phyloP scores from a whole-genome alignment of 805 yeast species.

The Starmera amethionina region DNA sequence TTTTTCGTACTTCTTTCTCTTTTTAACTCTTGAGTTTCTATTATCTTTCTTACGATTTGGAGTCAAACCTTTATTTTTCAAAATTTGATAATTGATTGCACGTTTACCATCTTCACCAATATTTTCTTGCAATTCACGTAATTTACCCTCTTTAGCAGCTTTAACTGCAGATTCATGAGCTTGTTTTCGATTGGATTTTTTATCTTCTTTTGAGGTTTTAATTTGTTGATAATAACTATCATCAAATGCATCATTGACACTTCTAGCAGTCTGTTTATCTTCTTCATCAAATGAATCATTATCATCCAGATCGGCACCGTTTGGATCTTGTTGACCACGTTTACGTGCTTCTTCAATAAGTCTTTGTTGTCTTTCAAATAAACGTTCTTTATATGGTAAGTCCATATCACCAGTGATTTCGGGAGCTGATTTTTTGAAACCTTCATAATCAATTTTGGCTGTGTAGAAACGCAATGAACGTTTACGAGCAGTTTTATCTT shows the following conservation, averaged over 20 bases:
- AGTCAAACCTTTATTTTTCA: constrained; percentile 94
- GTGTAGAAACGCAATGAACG: constrained; percentile 89
- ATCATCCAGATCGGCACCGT: constrained; percentile 48
- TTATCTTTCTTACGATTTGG: constrained; percentile 88
- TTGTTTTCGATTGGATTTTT: constrained; percentile 42
- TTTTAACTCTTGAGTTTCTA: constrained; percentile 94
- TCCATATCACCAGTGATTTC: constrained; percentile 76
- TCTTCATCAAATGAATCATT: constrained; percentile 35
- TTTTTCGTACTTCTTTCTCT: constrained; percentile 92
- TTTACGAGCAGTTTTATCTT: constrained; percentile 75
- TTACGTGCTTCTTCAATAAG: constrained; percentile 79
- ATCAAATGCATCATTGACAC: constrained; percentile 35
- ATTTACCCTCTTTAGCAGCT: constrained; percentile 79
- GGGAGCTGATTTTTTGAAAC: constrained; percentile 43
- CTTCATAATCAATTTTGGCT: constrained; percentile 86
- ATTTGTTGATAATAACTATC: constrained; percentile 51
- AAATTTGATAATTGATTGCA: constrained; percentile 88
- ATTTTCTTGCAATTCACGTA: constrained; percentile 56
- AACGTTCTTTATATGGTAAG: constrained; percentile 83
- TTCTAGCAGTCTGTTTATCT: constrained; percentile 33
- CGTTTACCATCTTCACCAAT: constrained; percentile 81
- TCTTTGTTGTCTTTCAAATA: constrained; percentile 83
- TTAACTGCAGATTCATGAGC: constrained; percentile 63
- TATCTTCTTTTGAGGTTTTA: constrained; percentile 34
- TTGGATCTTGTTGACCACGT: constrained; percentile 55